A percentile compares a stretch with the other conserved stretches of the same genome.
phyloP scores from a whole-genome alignment of 768 basidiomycete species.

The Leccinum truebloodii region DNA sequence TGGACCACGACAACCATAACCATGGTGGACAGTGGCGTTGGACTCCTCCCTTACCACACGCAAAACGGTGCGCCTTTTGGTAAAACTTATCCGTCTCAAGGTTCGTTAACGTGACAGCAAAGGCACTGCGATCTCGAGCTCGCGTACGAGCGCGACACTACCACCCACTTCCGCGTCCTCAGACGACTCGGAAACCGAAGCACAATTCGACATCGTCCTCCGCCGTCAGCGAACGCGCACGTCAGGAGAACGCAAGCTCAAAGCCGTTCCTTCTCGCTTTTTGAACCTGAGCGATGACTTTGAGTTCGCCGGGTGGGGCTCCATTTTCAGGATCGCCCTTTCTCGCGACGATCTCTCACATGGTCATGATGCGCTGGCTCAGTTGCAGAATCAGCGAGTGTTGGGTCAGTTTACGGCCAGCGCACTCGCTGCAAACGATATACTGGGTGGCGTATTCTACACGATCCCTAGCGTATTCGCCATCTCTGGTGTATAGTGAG shows the following conservation, averaged over 20 bases:
- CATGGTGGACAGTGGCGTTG: neutral
- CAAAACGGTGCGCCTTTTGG: conserved; percentile 8
- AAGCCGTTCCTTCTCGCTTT: conserved; percentile 55
- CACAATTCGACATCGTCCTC: conserved; percentile 56
- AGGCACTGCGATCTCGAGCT: neutral
- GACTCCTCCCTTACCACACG: neutral
- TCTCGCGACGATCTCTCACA: conserved; percentile 40
- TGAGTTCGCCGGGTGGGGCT: conserved; percentile 76
- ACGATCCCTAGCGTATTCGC: conserved; percentile 65
- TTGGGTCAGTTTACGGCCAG: conserved; percentile 67
- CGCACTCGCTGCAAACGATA: conserved; percentile 65
- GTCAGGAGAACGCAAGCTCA: conserved; percentile 41
- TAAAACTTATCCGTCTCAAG: neutral
- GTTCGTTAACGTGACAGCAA: neutral
- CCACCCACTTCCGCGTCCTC: conserved; percentile 44
- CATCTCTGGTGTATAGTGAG: conserved; percentile 63
- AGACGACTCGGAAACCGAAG: conserved; percentile 35
- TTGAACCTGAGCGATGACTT: conserved; percentile 61
- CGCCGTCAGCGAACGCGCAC: conserved; percentile 59
- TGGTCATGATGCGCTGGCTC: conserved; percentile 35
- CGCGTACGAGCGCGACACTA: neutral
- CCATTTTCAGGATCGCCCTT: conserved; percentile 48
- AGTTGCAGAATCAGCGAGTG: conserved; percentile 36
- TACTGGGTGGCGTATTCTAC: conserved; percentile 70
- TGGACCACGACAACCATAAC: too few species aligned